Evolutionary conservation across 805 yeast species (phyloP).

Genomic region (Myxozyma kluyveri): DNA sequence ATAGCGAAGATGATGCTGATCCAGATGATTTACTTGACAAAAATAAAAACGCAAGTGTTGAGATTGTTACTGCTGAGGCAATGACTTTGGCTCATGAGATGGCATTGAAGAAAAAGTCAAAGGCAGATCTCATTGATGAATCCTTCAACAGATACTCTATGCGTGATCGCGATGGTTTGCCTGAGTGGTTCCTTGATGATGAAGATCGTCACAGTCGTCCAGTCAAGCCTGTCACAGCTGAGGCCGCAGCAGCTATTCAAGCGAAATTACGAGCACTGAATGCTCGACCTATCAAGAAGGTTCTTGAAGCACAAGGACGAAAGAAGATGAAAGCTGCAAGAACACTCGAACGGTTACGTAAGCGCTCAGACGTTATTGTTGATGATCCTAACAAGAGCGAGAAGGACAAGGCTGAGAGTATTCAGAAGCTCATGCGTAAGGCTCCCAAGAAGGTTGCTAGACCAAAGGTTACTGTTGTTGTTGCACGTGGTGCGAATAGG

Average conservation of each 20-base stretch:
- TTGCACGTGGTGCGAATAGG: slow-evolving; percentile 78
- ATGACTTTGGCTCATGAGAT: slow-evolving; percentile 97
- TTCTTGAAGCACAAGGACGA: slow-evolving; percentile 95
- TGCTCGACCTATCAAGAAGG: slow-evolving; percentile 98
- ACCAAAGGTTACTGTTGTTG: slow-evolving; percentile 85
- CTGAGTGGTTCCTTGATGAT: slow-evolving; percentile 96
- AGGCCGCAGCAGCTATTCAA: slow-evolving; percentile 74
- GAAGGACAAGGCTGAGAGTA: slow-evolving; percentile 91
- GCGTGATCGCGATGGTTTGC: slow-evolving; percentile 85
- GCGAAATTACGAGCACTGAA: slow-evolving; percentile 77
- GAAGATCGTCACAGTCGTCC: slow-evolving; percentile 82
- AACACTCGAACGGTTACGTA: slow-evolving; percentile 82
- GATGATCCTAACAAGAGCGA: slow-evolving; percentile 87
- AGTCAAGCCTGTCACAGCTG: slow-evolving; percentile 90
- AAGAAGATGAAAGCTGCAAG: slow-evolving; percentile 89
- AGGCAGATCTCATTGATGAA: slow-evolving; percentile 83
- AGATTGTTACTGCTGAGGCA: slow-evolving; percentile 88
- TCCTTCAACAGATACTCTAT: slow-evolving; percentile 90
- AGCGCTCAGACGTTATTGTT: slow-evolving; percentile 86
- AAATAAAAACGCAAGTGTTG: slow-evolving; percentile 49
- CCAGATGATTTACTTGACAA: no score
- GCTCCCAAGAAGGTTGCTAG: slow-evolving; percentile 59
- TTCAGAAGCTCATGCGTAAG: slow-evolving; percentile 77
- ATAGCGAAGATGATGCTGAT: slow-evolving; percentile 27
- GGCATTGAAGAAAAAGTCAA: slow-evolving; percentile 76